phyloP scores from a whole-genome alignment of 768 basidiomycete genomes.

The Amanita exitialis region DNA sequence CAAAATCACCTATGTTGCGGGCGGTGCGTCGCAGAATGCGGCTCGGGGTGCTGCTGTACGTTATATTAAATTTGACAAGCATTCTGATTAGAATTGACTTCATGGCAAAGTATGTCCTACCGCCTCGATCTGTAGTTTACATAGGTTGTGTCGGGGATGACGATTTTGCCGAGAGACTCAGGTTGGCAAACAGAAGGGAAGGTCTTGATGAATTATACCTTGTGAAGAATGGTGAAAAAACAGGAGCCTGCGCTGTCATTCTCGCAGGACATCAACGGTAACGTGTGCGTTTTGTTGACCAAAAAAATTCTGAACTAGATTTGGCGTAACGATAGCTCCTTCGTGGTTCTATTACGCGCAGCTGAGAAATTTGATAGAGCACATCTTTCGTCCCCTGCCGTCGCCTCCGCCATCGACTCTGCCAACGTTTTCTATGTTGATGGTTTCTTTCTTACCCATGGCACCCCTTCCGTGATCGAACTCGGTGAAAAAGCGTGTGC shows the following conservation, averaged over 20 bases:
- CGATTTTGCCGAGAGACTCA: too few species aligned
- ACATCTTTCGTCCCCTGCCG: constrained; percentile 68
- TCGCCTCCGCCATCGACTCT: constrained; percentile 66
- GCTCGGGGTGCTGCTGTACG: too few species aligned
- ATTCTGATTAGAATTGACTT: too few species aligned
- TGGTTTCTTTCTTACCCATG: constrained; percentile 97
- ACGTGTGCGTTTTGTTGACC: background rate
- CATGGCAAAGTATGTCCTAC: too few species aligned
- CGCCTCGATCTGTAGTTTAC: too few species aligned
- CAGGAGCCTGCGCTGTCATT: constrained; percentile 93
- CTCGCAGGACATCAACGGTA: constrained; percentile 90
- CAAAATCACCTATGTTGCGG: too few species aligned
- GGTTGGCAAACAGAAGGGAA: too few species aligned
- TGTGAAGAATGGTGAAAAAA: constrained; percentile 79
- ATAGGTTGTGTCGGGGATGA: too few species aligned
- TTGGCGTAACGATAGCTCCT: constrained; percentile 44
- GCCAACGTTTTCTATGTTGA: constrained; percentile 91
- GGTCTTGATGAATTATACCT: too few species aligned
- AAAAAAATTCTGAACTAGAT: background rate
- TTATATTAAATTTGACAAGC: too few species aligned
- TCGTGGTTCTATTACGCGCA: constrained; percentile 83
- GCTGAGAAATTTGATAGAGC: constrained; percentile 84
- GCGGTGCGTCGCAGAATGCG: too few species aligned
- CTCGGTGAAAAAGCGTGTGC: constrained; percentile 71
- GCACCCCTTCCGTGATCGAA: constrained; percentile 56